phyloP scores from a whole-genome alignment of 2,329 filamentous ascomycete species.

The Neoscytalidium dimidiatum region DNA sequence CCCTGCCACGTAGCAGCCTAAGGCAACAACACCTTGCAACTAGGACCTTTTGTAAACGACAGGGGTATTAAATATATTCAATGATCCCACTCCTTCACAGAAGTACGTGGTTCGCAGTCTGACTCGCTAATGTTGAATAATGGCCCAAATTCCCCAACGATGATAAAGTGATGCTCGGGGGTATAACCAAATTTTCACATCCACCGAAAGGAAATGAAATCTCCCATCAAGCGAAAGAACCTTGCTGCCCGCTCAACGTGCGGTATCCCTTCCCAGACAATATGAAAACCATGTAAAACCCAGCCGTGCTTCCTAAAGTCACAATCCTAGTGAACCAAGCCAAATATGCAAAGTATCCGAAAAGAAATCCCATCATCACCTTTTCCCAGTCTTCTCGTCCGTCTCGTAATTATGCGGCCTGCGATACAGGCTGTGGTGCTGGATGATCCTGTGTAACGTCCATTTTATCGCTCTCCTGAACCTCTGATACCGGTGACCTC shows the following conservation, averaged over 20 bases:
- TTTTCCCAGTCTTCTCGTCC: neutral
- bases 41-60: neutral
- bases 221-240: neutral
- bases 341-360: neutral
- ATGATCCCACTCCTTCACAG: neutral
- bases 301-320: neutral
- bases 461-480: conserved; percentile 3
- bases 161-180: conserved; percentile 7
- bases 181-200: conserved; percentile 9
- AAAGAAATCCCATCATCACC: neutral
- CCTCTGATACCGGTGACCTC: neutral
- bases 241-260: neutral
- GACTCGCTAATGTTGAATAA: conserved; percentile 9
- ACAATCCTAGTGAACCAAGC: neutral
- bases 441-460: neutral
- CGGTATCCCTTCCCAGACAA: neutral
- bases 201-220: neutral
- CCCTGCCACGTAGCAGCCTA: neutral
- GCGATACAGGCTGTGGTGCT: neutral
- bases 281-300: neutral
- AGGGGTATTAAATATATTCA: conserved; percentile 4
- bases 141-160: neutral
- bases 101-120: neutral
- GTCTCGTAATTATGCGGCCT: conserved; percentile 5
- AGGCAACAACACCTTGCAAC: neutral